These are phyloP conservation scores for Tricholoma saponaceum DNA, from an alignment of 768 basidiomycete genomes.

Conservation along the genomic window DNA sequence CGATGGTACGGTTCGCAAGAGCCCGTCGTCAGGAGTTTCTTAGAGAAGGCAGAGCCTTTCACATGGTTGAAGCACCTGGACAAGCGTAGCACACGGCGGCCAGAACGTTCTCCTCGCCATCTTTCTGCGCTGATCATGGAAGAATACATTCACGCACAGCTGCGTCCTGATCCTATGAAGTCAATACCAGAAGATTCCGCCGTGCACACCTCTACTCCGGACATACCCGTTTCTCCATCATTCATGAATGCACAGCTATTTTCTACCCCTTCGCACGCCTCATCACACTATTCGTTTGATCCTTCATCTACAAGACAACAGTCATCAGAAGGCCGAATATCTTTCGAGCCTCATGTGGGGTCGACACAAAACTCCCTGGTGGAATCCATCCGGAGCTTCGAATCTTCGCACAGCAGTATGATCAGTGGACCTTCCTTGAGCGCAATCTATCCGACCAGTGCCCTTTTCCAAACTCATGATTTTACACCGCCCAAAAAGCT, in stretches of 20 bases:
- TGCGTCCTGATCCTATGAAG: constrained; percentile 30
- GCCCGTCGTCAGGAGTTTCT: constrained; percentile 37
- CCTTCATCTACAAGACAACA: constrained; percentile 34
- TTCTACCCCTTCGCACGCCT: constrained; percentile 23
- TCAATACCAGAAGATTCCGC: constrained; percentile 42
- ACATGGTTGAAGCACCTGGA: constrained; percentile 72
- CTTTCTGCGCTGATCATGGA: constrained; percentile 68
- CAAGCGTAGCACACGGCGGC: constrained; percentile 30
- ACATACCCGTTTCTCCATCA: constrained; percentile 15
- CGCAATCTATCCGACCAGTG: constrained; percentile 11
- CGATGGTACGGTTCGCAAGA: constrained; percentile 62
- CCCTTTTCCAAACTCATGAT: background rate
- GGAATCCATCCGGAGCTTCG: constrained; percentile 40
- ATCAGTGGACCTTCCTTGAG: constrained; percentile 28
- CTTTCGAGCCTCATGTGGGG: constrained; percentile 55
- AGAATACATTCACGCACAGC: constrained; percentile 50
- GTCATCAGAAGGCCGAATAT: constrained; percentile 45
- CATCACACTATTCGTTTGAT: constrained; percentile 35
- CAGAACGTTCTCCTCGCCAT: constrained; percentile 49
- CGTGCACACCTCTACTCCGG: constrained; percentile 16
- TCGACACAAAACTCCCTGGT: constrained; percentile 41
- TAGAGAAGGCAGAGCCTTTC: constrained; percentile 66
- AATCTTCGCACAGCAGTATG: constrained; percentile 41
- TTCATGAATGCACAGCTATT: constrained; percentile 16
- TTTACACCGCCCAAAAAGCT: background rate